phyloP scores from a whole-genome alignment of 371 early-diverging fungal genomes.

The Rhizopus microsporus region DNA sequence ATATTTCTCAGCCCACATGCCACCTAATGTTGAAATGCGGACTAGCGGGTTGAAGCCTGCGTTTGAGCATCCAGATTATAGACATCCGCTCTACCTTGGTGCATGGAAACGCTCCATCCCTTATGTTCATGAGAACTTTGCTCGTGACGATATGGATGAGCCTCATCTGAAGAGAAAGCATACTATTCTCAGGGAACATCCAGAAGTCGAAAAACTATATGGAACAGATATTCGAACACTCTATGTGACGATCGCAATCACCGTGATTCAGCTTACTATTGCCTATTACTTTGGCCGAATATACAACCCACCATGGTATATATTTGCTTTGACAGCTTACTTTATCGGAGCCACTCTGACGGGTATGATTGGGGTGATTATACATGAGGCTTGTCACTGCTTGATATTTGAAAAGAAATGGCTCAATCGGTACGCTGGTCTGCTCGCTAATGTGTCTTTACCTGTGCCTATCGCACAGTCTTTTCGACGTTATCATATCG shows the following conservation, averaged over 20 bases:
- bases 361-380: constrained; percentile 73
- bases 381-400: constrained; percentile 94
- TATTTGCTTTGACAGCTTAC: constrained; percentile 68
- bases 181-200: constrained; percentile 84
- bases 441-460: constrained; percentile 85
- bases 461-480: constrained; percentile 82
- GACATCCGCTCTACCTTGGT: constrained; percentile 83
- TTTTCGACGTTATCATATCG: constrained; percentile 93
- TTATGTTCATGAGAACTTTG: constrained; percentile 70
- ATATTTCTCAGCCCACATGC: constrained; percentile 1
- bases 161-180: constrained; percentile 92
- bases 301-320: constrained; percentile 59
- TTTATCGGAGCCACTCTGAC: constrained; percentile 85
- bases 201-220: constrained; percentile 86
- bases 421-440: constrained; percentile 79
- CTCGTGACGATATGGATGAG: constrained; percentile 89
- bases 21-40: background rate
- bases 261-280: constrained; percentile 71
- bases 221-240: constrained; percentile 83
- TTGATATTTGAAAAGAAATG: constrained; percentile 70
- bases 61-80: constrained; percentile 62
- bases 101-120: constrained; percentile 86
- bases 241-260: constrained; percentile 67
- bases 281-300: constrained; percentile 80
- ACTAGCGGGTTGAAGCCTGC: background rate